Percentiles rank a stretch among this genome's conserved stretches.
Conservation (phyloP, 1,284 basidiomycete species). For the Malassezia caprae region DNA sequence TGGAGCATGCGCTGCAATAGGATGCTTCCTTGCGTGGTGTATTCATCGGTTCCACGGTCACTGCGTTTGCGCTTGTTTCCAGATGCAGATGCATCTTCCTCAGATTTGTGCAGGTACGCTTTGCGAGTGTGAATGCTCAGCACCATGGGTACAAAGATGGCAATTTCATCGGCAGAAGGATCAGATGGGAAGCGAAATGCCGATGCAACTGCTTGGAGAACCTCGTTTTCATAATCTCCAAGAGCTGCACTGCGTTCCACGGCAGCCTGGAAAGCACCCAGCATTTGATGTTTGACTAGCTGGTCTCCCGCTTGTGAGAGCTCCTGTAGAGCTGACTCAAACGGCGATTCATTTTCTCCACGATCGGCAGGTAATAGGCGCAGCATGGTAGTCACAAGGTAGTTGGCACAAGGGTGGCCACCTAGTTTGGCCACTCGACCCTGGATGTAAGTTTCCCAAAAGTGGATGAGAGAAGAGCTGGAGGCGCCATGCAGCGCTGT, state of each 20-base stretch:
- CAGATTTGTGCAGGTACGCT: conserved; percentile 6
- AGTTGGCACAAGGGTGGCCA: conserved; percentile 41
- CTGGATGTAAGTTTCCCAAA: conserved; percentile 32
- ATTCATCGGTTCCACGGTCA: conserved; percentile 11
- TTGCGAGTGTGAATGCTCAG: conserved; percentile 15
- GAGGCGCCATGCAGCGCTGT: conserved; percentile 19
- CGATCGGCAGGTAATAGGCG: conserved; percentile 11
- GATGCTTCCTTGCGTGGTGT: conserved; percentile 34
- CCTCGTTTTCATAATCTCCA: not conserved
- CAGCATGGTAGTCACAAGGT: conserved; percentile 29
- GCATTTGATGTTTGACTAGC: conserved; percentile 11
- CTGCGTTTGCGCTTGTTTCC: conserved; percentile 18
- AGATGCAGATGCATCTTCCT: not conserved
- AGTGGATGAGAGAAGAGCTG: conserved; percentile 14
- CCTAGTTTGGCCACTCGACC: conserved; percentile 34
- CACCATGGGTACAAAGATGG: conserved; percentile 16
- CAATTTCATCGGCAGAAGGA: not conserved
- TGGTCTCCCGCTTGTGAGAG: conserved; percentile 11
- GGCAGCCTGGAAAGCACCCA: conserved; percentile 7
- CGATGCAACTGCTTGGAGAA: not conserved
- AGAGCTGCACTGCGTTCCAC: conserved; percentile 4
- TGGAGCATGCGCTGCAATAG: conserved; percentile 31
- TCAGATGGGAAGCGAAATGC: conserved; percentile 14
- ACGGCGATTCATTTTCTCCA: not conserved
- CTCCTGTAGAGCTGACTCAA: conserved; percentile 4